Base-by-base conservation (phyloP, 2,329 filamentous ascomycete genomes). In the Penicillium palitans region DNA sequence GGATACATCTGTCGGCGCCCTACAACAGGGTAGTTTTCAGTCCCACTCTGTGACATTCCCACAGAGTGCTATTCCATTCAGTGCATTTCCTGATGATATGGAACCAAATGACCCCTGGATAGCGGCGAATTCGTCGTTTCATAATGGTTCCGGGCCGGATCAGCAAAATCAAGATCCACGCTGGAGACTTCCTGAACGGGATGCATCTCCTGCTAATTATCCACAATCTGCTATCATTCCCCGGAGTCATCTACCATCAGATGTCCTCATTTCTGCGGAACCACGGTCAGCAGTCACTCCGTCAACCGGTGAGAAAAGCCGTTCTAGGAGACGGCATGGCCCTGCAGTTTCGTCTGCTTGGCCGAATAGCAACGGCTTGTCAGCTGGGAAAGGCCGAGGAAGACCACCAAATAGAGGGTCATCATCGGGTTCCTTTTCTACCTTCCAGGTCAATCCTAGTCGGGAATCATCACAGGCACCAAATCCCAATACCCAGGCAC, bases 271-370 rank as follows among this genome's bases (percentile, higher is more conserved):
- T 33, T 12, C 82, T 77, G 24, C 84, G 80, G 59, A 83, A 78
- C 89, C 90, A 10, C 86, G 83, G 49, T 92, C 91, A 0, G 90
- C 90, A 4, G 80, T 90, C n/a, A 90, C 88, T 4, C 86, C 88
- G 1, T 85, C 83, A 5, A 69, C 72, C 4, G 64, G 69, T 4
- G 74, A 76, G 10, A 52, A 87, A 81, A 61, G 74, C 17, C 71
- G 72, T 13, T 61, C 69, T 17, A 71, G 70, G 55, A 81, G 88
- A 55, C 84, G 90, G 4, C 90, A 96, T 71, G 92, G 92, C 0
- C 90, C 91, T 0, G 91, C 90, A 7, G 91, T 96, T 0, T 96
- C 92, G 0, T 96, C 92, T 10, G 93, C 93, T 0, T 97, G 93
- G 93, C 86, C 89, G 55, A 86, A 86, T 62, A 85, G 83, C 58